Percentiles rank a stretch among this genome's conserved stretches.
phyloP scores from a whole-genome alignment of 768 basidiomycete genomes.

The Boletus reticulatus region DNA sequence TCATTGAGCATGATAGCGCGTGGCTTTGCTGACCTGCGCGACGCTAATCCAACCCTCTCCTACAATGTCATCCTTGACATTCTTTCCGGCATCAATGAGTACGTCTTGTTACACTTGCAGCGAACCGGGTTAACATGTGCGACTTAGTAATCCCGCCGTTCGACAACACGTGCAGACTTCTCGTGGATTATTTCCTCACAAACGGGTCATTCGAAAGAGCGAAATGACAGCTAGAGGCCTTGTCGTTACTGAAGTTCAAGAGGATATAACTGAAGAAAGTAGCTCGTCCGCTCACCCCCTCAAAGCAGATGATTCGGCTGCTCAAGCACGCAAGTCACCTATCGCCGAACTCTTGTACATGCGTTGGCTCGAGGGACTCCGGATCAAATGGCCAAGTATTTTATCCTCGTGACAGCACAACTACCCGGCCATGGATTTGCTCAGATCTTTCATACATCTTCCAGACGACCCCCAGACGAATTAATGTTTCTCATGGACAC shows the following conservation, averaged over 20 bases:
- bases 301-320: slow-evolving; percentile 39
- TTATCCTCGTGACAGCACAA: slow-evolving; percentile 30
- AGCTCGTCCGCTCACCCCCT: slow-evolving; percentile 27
- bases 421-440: background rate
- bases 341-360: slow-evolving; percentile 96
- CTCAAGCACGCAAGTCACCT: slow-evolving; percentile 68
- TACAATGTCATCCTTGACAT: slow-evolving; percentile 90
- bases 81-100: slow-evolving; percentile 90
- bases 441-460: background rate
- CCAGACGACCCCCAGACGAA: background rate
- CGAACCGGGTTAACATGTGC: slow-evolving; percentile 5
- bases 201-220: slow-evolving; percentile 73
- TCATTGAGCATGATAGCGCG: slow-evolving; percentile 85
- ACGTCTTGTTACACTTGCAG: slow-evolving; percentile 31
- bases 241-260: slow-evolving; percentile 78
- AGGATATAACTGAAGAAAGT: slow-evolving; percentile 51
- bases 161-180: slow-evolving; percentile 81
- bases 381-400: slow-evolving; percentile 85
- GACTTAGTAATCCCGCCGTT: slow-evolving; percentile 66
- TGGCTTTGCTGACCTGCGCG: slow-evolving; percentile 85
- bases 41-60: slow-evolving; percentile 79
- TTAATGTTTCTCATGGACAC: slow-evolving; percentile 6
- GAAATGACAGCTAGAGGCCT: slow-evolving; percentile 85
- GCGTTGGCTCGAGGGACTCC: slow-evolving; percentile 92
- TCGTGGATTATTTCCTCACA: slow-evolving; percentile 78